Base-by-base conservation (phyloP, 768 basidiomycete species). In the Porpolomopsis calyptriformis region DNA sequence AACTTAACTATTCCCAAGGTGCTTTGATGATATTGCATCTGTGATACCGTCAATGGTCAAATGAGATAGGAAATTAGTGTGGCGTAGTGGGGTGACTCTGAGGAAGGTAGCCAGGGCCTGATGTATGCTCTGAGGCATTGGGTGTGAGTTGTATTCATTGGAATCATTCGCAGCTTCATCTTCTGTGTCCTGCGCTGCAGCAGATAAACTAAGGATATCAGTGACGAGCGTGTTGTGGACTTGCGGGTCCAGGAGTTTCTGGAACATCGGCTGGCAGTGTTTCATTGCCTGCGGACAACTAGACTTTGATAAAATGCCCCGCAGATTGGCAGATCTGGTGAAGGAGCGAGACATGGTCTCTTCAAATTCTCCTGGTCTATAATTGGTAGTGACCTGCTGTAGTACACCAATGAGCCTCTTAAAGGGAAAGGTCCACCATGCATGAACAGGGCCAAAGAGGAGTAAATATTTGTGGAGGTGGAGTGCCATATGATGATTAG, bases 331-430 rank as follows among this genome's bases (percentile, higher is more conserved):
- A 4, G 46, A 25, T 24, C 43, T 33, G 22, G 46, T 52, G 40
- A 40, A 56, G 6, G 53, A 43, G 16, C 36, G 20, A 9, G 48
- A 18, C 19, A 56, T 55, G 3, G 57, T 54, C 38, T 52, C 51
- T 43, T 58, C 57, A 18, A 53, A 39, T 43, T 54, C 44, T n/a
- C 55, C 57, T 58, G 23, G 5, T 20, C n/a, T n/a, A n/a, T n/a
- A n/a, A n/a, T n/a, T n/a, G n/a, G n/a, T n/a, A n/a, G n/a, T n/a
- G n/a, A n/a, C n/a, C n/a, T n/a, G n/a, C n/a, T n/a, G n/a, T n/a
- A n/a, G n/a, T n/a, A n/a, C n/a, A n/a, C n/a, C n/a, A n/a, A n/a
- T n/a, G n/a, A n/a, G n/a, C n/a, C n/a, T n/a, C n/a, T n/a, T n/a
- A n/a, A n/a, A n/a, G n/a, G n/a, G n/a, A n/a, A n/a, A n/a, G n/a